These are phyloP conservation scores for Allium cepa DNA, from an alignment of 106 monocot genomes.

Conservation along the genomic window DNA sequence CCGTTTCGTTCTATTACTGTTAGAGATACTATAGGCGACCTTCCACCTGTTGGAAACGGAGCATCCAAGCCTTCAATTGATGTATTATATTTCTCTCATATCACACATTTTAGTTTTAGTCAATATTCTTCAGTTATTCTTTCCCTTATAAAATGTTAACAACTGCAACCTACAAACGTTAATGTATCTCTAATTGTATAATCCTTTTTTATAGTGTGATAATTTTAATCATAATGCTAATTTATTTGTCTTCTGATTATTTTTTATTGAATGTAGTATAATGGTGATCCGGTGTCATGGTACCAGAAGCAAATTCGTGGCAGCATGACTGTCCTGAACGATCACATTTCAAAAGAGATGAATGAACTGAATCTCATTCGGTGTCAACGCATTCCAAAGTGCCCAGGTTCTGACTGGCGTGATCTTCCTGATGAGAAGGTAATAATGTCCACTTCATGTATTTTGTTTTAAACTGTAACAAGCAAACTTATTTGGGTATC, in stretches of 20 bases:
- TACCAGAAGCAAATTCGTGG: slow-evolving; percentile 95
- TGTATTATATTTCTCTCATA: slow-evolving; percentile 13
- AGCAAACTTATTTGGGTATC: too few species aligned
- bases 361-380: slow-evolving; percentile 91
- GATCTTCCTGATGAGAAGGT: slow-evolving; percentile 96
- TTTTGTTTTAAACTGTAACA: not conserved
- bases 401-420: slow-evolving; percentile 88
- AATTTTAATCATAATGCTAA: not conserved
- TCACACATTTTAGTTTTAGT: not conserved
- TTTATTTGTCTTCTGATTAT: not conserved
- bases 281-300: slow-evolving; percentile 69
- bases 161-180: not conserved
- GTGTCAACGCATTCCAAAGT: slow-evolving; percentile 82
- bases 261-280: slow-evolving; percentile 43
- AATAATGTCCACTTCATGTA: not conserved
- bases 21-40: slow-evolving; percentile 81
- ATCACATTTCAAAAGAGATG: slow-evolving; percentile 98
- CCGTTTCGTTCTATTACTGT: slow-evolving; percentile 89
- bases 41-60: slow-evolving; percentile 70
- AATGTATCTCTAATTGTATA: not conserved
- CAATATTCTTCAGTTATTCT: not conserved
- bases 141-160: not conserved
- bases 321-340: slow-evolving; percentile 38
- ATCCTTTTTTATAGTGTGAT: not conserved
- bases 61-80: slow-evolving; percentile 55